Percentiles rank a stretch among this genome's conserved stretches.
phyloP scores from a whole-genome alignment of 768 basidiomycete species.

The Lyophyllum semitale region DNA sequence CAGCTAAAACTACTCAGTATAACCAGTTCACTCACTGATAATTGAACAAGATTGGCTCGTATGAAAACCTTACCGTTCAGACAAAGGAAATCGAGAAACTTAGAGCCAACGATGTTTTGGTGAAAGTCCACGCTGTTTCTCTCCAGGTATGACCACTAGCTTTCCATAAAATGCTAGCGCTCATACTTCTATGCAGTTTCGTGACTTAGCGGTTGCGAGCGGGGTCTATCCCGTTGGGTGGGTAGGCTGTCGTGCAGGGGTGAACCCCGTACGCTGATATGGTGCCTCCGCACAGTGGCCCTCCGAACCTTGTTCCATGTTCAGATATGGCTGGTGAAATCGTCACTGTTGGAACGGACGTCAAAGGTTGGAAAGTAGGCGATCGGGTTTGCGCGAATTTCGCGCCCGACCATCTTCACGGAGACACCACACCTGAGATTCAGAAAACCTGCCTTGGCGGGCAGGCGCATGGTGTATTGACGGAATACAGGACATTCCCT shows the following conservation, averaged over 20 bases:
- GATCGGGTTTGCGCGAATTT: constrained; percentile 62
- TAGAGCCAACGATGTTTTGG: constrained; percentile 50
- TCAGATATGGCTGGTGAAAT: constrained; percentile 64
- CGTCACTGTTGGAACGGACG: constrained; percentile 44
- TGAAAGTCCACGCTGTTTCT: constrained; percentile 59
- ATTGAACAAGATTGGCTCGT: constrained; percentile 16
- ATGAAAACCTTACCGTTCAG: constrained; percentile 25
- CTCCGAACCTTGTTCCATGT: constrained; percentile 34
- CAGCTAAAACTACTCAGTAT: background rate
- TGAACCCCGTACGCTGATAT: background rate
- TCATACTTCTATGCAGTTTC: constrained; percentile 35
- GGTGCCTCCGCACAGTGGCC: constrained; percentile 1
- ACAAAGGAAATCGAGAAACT: constrained; percentile 29
- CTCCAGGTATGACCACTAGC: constrained; percentile 37
- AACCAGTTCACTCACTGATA: background rate
- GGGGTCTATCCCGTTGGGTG: constrained; percentile 39
- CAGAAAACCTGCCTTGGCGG: constrained; percentile 45
- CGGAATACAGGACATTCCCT: constrained; percentile 54
- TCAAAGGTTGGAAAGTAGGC: constrained; percentile 52
- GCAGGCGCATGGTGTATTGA: constrained; percentile 50
- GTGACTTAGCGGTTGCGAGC: constrained; percentile 46
- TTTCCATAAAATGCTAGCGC: background rate
- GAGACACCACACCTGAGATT: constrained; percentile 37
- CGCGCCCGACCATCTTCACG: constrained; percentile 46
- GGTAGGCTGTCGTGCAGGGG: background rate